Base-by-base conservation (phyloP, 2,329 filamentous ascomycete genomes). In the Colletotrichum ledebouriae region DNA sequence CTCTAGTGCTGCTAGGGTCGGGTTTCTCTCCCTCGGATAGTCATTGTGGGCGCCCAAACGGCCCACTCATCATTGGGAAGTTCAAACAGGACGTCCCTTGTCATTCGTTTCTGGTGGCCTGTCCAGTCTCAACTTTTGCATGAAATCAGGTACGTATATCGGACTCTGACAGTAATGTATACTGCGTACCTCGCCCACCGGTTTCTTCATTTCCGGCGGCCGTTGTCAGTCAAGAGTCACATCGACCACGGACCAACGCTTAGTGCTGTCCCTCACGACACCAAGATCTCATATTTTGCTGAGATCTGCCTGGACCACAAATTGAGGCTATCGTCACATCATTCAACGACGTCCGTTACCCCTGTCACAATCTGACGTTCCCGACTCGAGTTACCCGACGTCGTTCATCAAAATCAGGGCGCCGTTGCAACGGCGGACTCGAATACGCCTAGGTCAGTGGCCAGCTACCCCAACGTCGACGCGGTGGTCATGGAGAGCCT, bases 201-300 rank as follows among this genome's bases (percentile, higher is more conserved):
- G 25, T 5, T 20, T 4, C 39, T 29, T 44, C 11, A 29, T 25
- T 41, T 4, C 49, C 33, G 41, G 29, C 15, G 49, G n/a, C 33
- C 33, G 25, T 42, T 15, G 37, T 39, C 59, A 39, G 10, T 50
- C 13, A 20, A 42, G 59, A 63, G 50, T 57, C 59, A 25, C 7
- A 33, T 49, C 3, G 25, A 44, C 33, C 65, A 60, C 61, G 49
- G 65, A 56, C 61, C 65, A 60, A 50, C 65, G 17, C 41, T 65
- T 52, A 37, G 42, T 42, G 6, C n/a, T 39, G 7, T 50, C 15
- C 42, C 57, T 59, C 41, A 20, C 34, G 47, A 12, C 55, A 12
- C 47, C 6, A 39, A 59, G 65, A 68, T 68, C 61, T 55, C 55
- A 33, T 42, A 49, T 46, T 65, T 29, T 42, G 17, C 47, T 50